Evolutionary conservation across 2,329 filamentous ascomycete genomes (phyloP).

Genomic region (Bipolaris victoriae): DNA sequence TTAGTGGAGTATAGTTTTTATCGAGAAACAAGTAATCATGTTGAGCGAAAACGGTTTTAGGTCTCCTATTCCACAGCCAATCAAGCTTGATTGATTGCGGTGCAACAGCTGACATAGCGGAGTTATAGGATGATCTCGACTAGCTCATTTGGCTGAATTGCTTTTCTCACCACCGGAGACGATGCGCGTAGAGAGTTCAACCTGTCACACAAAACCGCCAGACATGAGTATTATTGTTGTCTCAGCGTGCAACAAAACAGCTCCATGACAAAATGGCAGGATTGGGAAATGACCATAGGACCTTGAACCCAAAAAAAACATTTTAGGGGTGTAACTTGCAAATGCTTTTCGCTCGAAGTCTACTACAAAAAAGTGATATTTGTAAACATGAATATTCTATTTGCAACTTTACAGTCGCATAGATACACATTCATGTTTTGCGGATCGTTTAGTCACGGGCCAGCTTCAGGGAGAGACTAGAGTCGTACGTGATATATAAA

Average conservation of each 20-base stretch:
- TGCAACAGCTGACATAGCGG: no score
- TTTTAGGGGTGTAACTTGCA: background rate
- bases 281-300: no score
- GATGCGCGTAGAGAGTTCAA: background rate
- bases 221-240: background rate
- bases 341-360: background rate
- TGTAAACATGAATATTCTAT: background rate
- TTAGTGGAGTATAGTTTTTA: no score
- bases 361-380: background rate
- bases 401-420: background rate
- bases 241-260: background rate
- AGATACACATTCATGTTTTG: background rate
- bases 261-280: background rate
- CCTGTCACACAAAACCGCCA: background rate
- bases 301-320: no score
- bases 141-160: background rate
- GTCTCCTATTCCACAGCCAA: background rate
- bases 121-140: no score
- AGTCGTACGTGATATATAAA: background rate
- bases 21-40: no score
- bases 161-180: background rate
- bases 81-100: background rate
- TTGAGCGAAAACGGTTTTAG: background rate
- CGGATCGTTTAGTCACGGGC: background rate
- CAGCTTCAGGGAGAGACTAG: background rate